Base-by-base conservation (phyloP, 352 stramenopile species). In the Pythium dissimile region DNA sequence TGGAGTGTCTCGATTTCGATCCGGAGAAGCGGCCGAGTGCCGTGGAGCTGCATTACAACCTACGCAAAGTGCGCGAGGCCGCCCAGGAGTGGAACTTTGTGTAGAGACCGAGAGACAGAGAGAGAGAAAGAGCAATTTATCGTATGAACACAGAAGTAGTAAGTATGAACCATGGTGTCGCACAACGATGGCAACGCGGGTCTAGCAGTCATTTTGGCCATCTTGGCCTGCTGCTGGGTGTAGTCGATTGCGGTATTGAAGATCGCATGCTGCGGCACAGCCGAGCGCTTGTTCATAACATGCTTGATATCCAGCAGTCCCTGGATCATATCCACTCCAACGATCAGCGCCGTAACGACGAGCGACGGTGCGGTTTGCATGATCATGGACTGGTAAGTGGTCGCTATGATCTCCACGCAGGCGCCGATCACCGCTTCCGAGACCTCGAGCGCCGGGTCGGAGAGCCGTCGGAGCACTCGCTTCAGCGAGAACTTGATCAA, bases 41-140 rank as follows among this genome's bases (percentile, higher is more conserved):
- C 6, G 37, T 92, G 28, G 67, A 89, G 59, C 61, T 92, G 50
- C 81, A 89, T 56, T 92, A 82, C 51, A 71, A 75, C 24, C 61
- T 88, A 35, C 57, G 77, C 28, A 54, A 63, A 24, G 38, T 39
- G 3, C 27, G 18, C 39, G 37, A 59, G 9, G 51, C 51, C 21
- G 52, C 21, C 16, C 31, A 46, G 21, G 41, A 60, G 42, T 52
- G 52, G 52, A 23, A 24, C 9, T 60, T 52, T 48, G 51, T 48
- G 10, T 59, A 42, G 31, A 13, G 31, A 35, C 13, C 31, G 31
- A 35, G 31, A 35, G n/a, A n/a, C n/a, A n/a, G n/a, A n/a, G n/a
- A n/a, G n/a, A n/a, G n/a, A n/a, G n/a, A n/a, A n/a, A n/a, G n/a
- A n/a, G n/a, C n/a, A n/a, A n/a, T n/a, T n/a, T n/a, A n/a, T n/a